Base-by-base conservation (phyloP, 108 stramenopile species). In the Discostella pseudostelligera region DNA sequence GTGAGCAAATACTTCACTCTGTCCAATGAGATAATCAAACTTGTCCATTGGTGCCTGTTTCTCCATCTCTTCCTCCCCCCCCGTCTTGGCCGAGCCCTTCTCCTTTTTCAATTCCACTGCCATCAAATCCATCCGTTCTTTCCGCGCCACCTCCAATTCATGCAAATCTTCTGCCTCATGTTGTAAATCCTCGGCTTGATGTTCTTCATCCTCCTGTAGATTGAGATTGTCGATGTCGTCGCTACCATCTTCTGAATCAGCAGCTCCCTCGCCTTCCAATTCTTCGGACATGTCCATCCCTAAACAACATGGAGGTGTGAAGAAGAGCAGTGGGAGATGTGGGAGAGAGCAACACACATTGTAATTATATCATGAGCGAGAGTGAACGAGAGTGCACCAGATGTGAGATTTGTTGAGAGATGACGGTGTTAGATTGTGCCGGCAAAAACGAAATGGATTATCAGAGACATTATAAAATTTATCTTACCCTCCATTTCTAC, bases 1-100 rank as follows among this genome's bases (percentile, higher is more conserved):
- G 56, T 98, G 97, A 10, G 97, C 91, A 87, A 99, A 99, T 14
- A 99, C 94, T 55, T 99, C 99, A 8, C 90, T 92, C 76, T 99
- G 99, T 26, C 82, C 80, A 79, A 98, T 76, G 12, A 99, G 74
- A 67, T 91, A 99, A 47, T 97, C 58, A 20, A 99, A 83, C 59
- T 83, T 84, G 50, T 81, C 81, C 39, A 72, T 42, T 35, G 67
- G 54, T 64, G 4, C 36, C 48, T 19, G 47, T 14, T 8, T 37
- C 35, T 8, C 22, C 35, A 17, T n/a, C 46, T 65, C n/a, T 37
- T 58, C 59, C 47, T 22, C 13, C 11, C 19, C 45, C 32, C 46
- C 59, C 39, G 2, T 25, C 59, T 16, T 20, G 28, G n/a, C 22
- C 14, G 22, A 24, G 39, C 39, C 19, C 21, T 29, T 43, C 65